Percentiles rank a stretch among this genome's conserved stretches.
These are phyloP conservation scores for Backusella parvicylindrica DNA, from an alignment of 192 early-diverging fungal species.

Conservation along the genomic window DNA sequence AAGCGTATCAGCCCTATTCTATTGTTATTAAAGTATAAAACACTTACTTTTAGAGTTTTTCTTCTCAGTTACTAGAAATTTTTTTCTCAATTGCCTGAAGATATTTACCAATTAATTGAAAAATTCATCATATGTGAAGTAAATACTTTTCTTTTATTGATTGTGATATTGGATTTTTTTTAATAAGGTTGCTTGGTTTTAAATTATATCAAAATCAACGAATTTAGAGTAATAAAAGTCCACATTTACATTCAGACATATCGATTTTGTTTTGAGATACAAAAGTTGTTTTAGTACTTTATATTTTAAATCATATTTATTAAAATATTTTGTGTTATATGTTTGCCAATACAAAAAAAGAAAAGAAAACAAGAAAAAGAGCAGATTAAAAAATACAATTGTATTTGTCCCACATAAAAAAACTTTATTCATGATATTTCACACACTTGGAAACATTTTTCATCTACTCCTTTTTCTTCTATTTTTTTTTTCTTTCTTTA, in stretches of 20 bases:
- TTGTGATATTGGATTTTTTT: too few species aligned
- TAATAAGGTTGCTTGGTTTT: too few species aligned
- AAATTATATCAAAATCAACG: too few species aligned
- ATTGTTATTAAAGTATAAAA: not conserved
- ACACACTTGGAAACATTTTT: constrained; percentile 2
- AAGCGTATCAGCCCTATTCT: too few species aligned
- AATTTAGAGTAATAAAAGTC: not conserved
- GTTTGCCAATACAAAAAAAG: not conserved
- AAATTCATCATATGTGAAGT: too few species aligned
- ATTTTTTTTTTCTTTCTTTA: not conserved
- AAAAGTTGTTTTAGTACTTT: too few species aligned
- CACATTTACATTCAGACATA: not conserved
- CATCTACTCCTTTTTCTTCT: not conserved
- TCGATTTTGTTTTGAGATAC: too few species aligned
- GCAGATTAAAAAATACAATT: not conserved
- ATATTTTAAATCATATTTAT: not conserved
- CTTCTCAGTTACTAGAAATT: too few species aligned
- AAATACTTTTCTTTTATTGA: too few species aligned
- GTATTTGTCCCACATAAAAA: not conserved
- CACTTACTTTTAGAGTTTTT: too few species aligned
- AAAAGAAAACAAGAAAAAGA: not conserved
- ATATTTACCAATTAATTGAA: too few species aligned
- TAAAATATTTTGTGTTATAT: not conserved
- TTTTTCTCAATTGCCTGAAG: too few species aligned
- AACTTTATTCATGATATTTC: constrained; percentile 6